These are phyloP conservation scores for Cutaneotrichosporon daszewskae DNA, from an alignment of 1,284 basidiomycete genomes.

Conservation along the genomic window DNA sequence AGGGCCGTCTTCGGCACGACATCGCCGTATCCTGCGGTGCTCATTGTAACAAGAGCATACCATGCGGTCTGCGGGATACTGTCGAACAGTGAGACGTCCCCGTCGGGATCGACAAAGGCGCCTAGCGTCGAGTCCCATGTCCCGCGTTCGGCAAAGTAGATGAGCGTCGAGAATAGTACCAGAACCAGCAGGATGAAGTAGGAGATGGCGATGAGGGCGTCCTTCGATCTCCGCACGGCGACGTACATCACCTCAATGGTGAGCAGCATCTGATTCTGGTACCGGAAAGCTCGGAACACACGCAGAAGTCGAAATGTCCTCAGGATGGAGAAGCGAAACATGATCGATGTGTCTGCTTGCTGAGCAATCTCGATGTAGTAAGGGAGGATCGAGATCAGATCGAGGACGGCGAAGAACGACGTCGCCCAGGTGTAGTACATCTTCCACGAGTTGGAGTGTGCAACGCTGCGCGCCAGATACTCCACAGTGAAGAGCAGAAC, in stretches of 20 bases:
- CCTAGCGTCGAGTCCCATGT: conserved; percentile 74
- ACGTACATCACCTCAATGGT: conserved; percentile 92
- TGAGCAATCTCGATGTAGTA: conserved; percentile 78
- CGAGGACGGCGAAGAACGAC: conserved; percentile 76
- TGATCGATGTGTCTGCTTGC: conserved; percentile 76
- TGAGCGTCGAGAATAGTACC: conserved; percentile 74
- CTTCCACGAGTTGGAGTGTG: conserved; percentile 47
- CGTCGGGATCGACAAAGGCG: conserved; percentile 74
- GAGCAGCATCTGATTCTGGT: conserved; percentile 58
- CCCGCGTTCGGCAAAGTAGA: conserved; percentile 82
- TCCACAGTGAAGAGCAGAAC: conserved; percentile 79
- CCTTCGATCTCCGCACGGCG: conserved; percentile 73
- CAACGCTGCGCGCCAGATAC: conserved; percentile 40
- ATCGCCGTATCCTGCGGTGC: conserved; percentile 59
- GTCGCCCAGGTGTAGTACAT: conserved; percentile 47
- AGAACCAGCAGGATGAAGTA: conserved; percentile 86
- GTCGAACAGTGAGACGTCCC: conserved; percentile 56
- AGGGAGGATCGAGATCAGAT: conserved; percentile 73
- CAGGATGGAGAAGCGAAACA: conserved; percentile 79
- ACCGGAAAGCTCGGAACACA: conserved; percentile 79
- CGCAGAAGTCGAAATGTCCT: conserved; percentile 71
- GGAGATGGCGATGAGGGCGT: conserved; percentile 73
- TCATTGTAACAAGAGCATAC: conserved; percentile 56
- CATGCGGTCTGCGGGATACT: conserved; percentile 72
- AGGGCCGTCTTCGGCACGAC: conserved; percentile 76